phyloP scores from a whole-genome alignment of 2,329 filamentous ascomycete species.

The Cladorrhinum sp. region DNA sequence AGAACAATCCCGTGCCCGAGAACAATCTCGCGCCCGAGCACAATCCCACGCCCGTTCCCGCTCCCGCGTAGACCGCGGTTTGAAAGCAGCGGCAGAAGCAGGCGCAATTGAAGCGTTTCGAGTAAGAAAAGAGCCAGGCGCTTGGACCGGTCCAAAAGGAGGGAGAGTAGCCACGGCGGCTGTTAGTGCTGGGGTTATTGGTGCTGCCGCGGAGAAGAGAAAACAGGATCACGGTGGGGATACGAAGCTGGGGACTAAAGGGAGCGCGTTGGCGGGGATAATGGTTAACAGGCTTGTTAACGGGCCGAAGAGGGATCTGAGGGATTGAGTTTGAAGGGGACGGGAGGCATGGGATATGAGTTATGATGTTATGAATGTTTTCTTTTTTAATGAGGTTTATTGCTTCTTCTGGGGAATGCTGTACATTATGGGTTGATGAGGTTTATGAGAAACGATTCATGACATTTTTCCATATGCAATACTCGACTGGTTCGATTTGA shows the following conservation, averaged over 20 bases:
- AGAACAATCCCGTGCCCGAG: not conserved
- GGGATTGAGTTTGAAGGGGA: conserved; percentile 2
- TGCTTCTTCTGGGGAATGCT: too few relatives aligned
- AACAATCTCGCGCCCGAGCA: not conserved
- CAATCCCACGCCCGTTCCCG: conserved; percentile 8
- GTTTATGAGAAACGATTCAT: not conserved
- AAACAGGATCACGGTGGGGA: conserved; percentile 1
- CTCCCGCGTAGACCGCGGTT: conserved; percentile 15
- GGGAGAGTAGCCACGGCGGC: conserved; percentile 24
- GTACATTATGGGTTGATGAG: too few relatives aligned
- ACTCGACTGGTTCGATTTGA: too few relatives aligned
- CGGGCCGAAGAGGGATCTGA: conserved; percentile 25
- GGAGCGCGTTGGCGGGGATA: conserved; percentile 24
- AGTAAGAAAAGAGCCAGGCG: conserved; percentile 25
- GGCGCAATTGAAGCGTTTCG: conserved; percentile 27
- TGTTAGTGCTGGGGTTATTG: conserved; percentile 22
- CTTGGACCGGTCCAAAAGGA: conserved; percentile 24
- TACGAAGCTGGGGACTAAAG: conserved; percentile 17
- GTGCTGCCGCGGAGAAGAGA: conserved; percentile 18
- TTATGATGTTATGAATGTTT: not conserved
- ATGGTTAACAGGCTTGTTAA: conserved; percentile 28
- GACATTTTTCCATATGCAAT: too few relatives aligned
- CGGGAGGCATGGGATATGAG: not conserved
- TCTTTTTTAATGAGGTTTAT: not conserved
- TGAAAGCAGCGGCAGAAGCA: conserved; percentile 23